A percentile compares a stretch with the other conserved stretches of the same genome.
Conservation (phyloP, 768 basidiomycete genomes). For the Cystobasidium onofrii region DNA sequence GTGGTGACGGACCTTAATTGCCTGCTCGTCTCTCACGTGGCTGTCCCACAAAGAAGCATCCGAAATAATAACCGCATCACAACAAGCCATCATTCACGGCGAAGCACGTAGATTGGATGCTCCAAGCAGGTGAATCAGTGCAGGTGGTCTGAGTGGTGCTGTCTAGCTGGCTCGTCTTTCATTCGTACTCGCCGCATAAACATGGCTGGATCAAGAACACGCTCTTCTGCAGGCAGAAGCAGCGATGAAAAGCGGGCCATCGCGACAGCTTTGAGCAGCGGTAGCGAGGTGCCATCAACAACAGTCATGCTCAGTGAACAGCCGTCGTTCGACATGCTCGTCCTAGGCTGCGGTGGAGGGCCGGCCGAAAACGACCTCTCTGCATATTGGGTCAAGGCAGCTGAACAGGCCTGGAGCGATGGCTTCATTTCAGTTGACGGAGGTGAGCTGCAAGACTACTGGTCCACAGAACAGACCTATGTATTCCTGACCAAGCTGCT, state of each 20-base stretch:
- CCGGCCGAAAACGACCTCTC: conserved; percentile 82
- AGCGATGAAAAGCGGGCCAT: neutral
- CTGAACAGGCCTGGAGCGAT: conserved; percentile 60
- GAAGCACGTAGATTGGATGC: no score
- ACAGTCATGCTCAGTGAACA: neutral
- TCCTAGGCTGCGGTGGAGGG: conserved; percentile 68
- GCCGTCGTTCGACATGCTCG: conserved; percentile 29
- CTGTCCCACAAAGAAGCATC: no score
- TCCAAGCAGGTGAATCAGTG: no score
- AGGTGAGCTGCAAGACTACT: neutral
- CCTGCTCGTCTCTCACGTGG: no score
- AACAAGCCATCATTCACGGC: no score
- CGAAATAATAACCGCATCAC: no score
- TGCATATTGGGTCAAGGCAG: conserved; percentile 78
- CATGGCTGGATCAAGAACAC: neutral
- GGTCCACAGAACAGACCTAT: no score
- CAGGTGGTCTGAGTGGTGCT: no score
- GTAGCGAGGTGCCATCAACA: neutral
- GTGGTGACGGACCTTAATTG: no score
- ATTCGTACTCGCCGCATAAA: no score
- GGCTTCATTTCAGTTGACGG: conserved; percentile 76
- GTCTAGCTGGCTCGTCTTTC: no score
- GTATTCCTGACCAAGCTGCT: no score
- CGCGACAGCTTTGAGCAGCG: neutral
- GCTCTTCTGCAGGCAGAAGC: neutral